These are phyloP conservation scores for Solanum piurae DNA, from an alignment of 257 asterid genomes.

Conservation along the genomic window DNA sequence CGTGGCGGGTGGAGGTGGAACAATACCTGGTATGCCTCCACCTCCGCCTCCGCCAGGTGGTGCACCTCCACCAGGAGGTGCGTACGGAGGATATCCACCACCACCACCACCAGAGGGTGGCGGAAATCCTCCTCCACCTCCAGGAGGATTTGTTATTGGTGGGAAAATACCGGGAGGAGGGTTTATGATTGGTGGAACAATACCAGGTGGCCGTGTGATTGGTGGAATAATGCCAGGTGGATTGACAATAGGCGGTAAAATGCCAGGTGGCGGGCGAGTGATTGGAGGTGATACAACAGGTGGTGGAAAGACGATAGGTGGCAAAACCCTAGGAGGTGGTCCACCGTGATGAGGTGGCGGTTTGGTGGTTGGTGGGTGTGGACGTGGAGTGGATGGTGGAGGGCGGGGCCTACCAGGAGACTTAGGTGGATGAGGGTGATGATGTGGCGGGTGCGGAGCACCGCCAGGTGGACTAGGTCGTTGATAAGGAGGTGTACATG, in stretches of 20 bases:
- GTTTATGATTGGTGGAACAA: constrained; percentile 15
- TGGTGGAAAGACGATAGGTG: constrained; percentile 6
- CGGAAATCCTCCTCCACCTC: not conserved
- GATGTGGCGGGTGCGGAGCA: constrained; percentile 25
- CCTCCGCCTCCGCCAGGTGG: constrained; percentile 19
- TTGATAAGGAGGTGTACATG: constrained; percentile 33
- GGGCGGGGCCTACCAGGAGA: constrained; percentile 20
- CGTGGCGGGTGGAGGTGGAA: constrained; percentile 25
- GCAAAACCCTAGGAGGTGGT: constrained; percentile 4
- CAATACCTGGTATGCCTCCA: constrained; percentile 14
- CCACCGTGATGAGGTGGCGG: constrained; percentile 15
- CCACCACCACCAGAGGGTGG: constrained; percentile 24
- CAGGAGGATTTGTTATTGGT: constrained; percentile 30
- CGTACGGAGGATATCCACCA: constrained; percentile 41
- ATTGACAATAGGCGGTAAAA: constrained; percentile 18
- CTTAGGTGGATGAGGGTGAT: constrained; percentile 11
- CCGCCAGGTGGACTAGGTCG: constrained; percentile 41
- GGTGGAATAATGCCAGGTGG: constrained; percentile 34
- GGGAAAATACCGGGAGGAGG: constrained; percentile 30
- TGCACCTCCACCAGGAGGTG: constrained; percentile 20
- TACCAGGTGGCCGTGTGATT: constrained; percentile 19
- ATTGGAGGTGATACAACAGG: constrained; percentile 1
- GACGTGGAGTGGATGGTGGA: constrained; percentile 15
- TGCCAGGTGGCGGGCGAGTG: constrained; percentile 18
- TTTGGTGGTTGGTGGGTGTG: not conserved